phyloP scores from a whole-genome alignment of 1,139 yeast species.

The Geotrichum cucujoidarum region DNA sequence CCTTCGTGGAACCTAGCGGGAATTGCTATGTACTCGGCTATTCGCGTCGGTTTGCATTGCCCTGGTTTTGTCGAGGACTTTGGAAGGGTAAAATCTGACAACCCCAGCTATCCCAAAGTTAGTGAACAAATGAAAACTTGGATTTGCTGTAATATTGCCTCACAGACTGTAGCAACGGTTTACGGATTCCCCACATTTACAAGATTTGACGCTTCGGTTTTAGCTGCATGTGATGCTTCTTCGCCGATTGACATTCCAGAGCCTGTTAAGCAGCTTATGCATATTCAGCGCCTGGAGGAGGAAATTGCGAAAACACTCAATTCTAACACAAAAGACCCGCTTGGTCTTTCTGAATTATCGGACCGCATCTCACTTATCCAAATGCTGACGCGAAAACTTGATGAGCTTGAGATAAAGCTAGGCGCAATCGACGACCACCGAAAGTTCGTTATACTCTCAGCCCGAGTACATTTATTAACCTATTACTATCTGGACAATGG shows the following conservation, averaged over 20 bases:
- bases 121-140: slow-evolving; percentile 83
- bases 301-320: slow-evolving; percentile 75
- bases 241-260: slow-evolving; percentile 48
- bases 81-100: slow-evolving; percentile 39
- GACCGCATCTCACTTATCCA: slow-evolving; percentile 72
- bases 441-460: slow-evolving; percentile 60
- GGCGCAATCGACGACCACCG: slow-evolving; percentile 56
- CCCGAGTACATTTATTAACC: slow-evolving; percentile 73
- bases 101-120: slow-evolving; percentile 42
- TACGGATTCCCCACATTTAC: slow-evolving; percentile 94
- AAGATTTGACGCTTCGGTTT: slow-evolving; percentile 70
- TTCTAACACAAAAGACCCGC: slow-evolving; percentile 61
- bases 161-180: slow-evolving; percentile 84
- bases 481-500: slow-evolving; percentile 69
- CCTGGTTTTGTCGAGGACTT: slow-evolving; percentile 59
- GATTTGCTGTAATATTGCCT: slow-evolving; percentile 83
- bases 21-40: slow-evolving; percentile 85
- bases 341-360: slow-evolving; percentile 56
- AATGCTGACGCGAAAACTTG: slow-evolving; percentile 64
- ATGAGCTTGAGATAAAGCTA: slow-evolving; percentile 60
- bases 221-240: slow-evolving; percentile 47
- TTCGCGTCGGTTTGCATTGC: slow-evolving; percentile 81
- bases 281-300: slow-evolving; percentile 78
- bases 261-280: slow-evolving; percentile 67
- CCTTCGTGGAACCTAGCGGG: slow-evolving; percentile 95